Percentiles rank a stretch among this genome's conserved stretches.
These are phyloP conservation scores for Pseudopyricularia javanii DNA, from an alignment of 2,329 filamentous ascomycete genomes.

Conservation along the genomic window DNA sequence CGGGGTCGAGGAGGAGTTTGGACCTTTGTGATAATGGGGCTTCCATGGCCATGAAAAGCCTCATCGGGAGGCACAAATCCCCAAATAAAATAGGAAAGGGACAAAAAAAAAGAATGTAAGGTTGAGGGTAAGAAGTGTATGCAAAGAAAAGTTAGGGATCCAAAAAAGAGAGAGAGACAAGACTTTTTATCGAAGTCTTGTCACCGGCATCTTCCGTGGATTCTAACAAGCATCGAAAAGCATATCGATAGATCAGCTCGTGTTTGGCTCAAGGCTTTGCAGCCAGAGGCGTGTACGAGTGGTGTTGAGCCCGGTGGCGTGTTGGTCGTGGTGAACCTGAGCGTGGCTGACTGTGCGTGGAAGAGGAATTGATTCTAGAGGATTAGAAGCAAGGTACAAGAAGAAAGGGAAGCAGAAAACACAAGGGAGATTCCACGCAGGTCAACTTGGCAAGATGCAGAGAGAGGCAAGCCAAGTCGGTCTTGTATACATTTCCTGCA, in stretches of 20 bases:
- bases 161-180: background rate
- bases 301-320: background rate
- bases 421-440: background rate
- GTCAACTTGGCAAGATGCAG: no score
- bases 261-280: background rate
- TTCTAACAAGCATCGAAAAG: background rate
- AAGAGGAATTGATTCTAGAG: background rate
- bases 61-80: background rate
- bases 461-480: background rate
- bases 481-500: background rate
- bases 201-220: background rate
- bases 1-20: constrained; percentile 1
- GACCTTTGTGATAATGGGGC: background rate
- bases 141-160: background rate
- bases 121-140: background rate
- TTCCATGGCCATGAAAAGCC: background rate
- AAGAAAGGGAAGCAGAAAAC: background rate
- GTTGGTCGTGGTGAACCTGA: background rate
- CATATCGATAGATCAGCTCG: background rate
- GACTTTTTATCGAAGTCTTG: background rate
- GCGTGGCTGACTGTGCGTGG: background rate
- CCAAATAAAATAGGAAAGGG: constrained; percentile 6
- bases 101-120: background rate
- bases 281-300: background rate
- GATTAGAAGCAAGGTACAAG: background rate